Evolutionary conservation across 139 green algal species (phyloP).

Genomic region (Raphidocelis subcapitata): DNA sequence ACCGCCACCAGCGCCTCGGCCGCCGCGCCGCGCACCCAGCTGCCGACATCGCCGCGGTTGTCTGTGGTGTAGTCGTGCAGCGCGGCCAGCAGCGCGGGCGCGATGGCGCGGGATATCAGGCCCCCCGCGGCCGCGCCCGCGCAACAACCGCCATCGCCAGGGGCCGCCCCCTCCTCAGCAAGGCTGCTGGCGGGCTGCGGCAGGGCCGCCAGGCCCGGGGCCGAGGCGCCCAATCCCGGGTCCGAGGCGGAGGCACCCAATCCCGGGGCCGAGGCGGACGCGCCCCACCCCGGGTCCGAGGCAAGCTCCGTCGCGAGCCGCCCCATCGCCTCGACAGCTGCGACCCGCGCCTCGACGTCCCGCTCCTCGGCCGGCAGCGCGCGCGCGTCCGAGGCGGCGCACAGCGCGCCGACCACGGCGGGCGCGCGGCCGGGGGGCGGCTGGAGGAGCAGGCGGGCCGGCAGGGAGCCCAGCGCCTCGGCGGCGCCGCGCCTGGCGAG

Average conservation of each 20-base stretch:
- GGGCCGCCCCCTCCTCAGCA: too few species aligned
- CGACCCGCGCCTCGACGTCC: conserved; percentile 20
- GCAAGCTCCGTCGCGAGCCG: conserved; percentile 9
- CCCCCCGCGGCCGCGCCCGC: too few species aligned
- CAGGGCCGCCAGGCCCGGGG: too few species aligned
- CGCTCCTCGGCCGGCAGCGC: conserved; percentile 10
- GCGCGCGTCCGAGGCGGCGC: neutral
- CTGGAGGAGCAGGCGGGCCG: conserved; percentile 7
- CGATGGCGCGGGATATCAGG: neutral
- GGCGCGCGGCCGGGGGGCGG: neutral
- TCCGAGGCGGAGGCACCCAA: too few species aligned
- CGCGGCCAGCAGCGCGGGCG: conserved; percentile 51
- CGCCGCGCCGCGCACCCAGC: conserved; percentile 88
- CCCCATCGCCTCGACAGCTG: conserved; percentile 1
- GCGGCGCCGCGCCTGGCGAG: conserved; percentile 9
- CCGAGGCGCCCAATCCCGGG: too few species aligned
- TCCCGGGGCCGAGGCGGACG: too few species aligned
- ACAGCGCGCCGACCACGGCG: neutral
- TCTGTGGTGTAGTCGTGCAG: conserved; percentile 93
- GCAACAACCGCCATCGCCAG: too few species aligned
- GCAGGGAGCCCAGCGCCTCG: conserved; percentile 11
- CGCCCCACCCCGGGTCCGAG: too few species aligned
- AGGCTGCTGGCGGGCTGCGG: too few species aligned
- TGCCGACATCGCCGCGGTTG: conserved; percentile 94
- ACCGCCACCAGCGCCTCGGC: conserved; percentile 56